Percentiles rank a stretch among this genome's conserved stretches.
phyloP scores from a whole-genome alignment of 106 monocot species.

The Dendrobium huoshanense region DNA sequence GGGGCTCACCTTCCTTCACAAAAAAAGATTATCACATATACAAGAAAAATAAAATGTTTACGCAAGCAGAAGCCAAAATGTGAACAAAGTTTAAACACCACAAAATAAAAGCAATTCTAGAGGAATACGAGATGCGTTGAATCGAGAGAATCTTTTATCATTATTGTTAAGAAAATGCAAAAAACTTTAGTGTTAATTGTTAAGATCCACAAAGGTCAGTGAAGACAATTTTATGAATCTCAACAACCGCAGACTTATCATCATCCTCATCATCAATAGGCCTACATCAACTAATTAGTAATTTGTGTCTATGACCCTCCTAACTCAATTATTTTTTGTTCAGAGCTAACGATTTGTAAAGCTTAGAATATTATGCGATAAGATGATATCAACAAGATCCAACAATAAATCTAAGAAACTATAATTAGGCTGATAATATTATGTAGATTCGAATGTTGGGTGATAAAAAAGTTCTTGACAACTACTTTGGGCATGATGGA shows the following conservation, averaged over 20 bases:
- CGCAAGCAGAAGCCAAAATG: background rate
- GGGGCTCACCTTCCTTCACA: slow-evolving; percentile 80
- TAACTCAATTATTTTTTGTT: background rate
- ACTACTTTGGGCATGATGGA: no score
- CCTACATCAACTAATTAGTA: background rate
- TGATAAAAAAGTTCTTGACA: no score
- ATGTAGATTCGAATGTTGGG: no score
- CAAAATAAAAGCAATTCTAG: background rate
- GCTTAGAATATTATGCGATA: no score
- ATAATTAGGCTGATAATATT: no score
- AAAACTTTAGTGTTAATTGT: background rate
- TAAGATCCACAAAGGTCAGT: background rate
- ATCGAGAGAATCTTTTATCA: background rate
- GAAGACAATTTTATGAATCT: background rate
- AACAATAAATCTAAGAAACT: no score
- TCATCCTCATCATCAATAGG: background rate
- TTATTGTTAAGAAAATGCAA: background rate
- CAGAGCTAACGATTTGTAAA: no score
- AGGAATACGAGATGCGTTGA: background rate
- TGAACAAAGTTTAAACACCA: background rate
- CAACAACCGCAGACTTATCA: background rate
- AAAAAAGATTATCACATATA: background rate
- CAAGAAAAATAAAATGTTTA: background rate
- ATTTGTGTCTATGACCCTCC: background rate
- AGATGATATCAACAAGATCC: no score